phyloP scores from a whole-genome alignment of 768 basidiomycete genomes.

The Suillus cothurnatus region DNA sequence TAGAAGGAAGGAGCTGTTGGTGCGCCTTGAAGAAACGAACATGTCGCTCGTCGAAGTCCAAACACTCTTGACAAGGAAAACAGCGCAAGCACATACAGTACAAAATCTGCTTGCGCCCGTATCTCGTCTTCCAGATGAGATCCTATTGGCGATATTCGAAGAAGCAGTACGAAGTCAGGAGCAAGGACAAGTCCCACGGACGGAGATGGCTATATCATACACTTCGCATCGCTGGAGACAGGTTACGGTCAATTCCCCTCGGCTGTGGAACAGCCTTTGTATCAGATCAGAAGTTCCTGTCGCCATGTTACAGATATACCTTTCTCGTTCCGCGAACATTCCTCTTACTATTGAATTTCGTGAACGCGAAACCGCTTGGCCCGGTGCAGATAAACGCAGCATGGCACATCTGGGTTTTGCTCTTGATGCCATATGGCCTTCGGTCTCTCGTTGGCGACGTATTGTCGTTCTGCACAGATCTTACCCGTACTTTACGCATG shows the following conservation, averaged over 20 bases:
- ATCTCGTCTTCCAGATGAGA: constrained; percentile 3
- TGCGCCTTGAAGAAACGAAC: constrained; percentile 2
- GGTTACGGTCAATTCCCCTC: neutral
- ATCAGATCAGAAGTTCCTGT: constrained; percentile 5
- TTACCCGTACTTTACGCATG: constrained; percentile 6
- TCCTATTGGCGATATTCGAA: constrained; percentile 6
- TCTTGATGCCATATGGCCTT: neutral
- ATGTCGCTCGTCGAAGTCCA: neutral
- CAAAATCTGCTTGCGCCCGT: constrained; percentile 7
- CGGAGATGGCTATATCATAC: constrained; percentile 8
- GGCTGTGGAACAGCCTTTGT: constrained; percentile 6
- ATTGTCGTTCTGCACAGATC: constrained; percentile 4
- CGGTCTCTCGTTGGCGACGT: constrained; percentile 6
- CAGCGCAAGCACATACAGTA: neutral
- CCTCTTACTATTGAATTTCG: constrained; percentile 5
- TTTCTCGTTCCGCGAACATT: constrained; percentile 1
- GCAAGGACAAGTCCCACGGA: neutral
- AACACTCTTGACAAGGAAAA: neutral
- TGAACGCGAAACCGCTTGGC: constrained; percentile 3
- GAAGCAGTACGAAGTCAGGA: constrained; percentile 5
- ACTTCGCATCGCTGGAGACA: constrained; percentile 6
- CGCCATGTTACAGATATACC: neutral
- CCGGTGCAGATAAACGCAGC: constrained; percentile 3
- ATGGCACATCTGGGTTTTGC: constrained; percentile 1
- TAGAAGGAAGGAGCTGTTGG: neutral